A percentile compares a stretch with the other conserved stretches of the same genome.
Conservation (phyloP, 208 protist species). For the Crithidia fasciculata region DNA sequence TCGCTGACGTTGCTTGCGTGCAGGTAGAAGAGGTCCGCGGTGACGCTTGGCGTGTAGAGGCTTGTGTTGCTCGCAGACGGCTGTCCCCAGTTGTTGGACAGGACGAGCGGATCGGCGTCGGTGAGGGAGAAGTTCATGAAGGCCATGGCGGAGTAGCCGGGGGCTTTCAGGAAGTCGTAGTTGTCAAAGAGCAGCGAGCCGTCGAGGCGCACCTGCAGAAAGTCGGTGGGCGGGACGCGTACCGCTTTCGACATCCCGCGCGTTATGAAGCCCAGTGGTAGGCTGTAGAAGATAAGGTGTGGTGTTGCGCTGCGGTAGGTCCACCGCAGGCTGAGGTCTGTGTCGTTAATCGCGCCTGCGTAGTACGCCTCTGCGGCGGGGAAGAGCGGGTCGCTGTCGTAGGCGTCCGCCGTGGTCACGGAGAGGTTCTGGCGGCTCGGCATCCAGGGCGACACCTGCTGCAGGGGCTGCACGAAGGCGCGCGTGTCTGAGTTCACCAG, state of each 20-base stretch:
- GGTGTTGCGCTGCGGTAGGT: background rate
- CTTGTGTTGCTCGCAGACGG: background rate
- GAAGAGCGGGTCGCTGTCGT: background rate
- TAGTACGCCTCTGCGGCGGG: background rate
- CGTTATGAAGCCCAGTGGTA: background rate
- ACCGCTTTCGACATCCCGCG: background rate
- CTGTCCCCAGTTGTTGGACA: constrained; percentile 34
- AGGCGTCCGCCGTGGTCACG: background rate
- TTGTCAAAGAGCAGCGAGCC: background rate
- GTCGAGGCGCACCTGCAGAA: constrained; percentile 13
- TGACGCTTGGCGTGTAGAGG: background rate
- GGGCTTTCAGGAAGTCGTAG: background rate
- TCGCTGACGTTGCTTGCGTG: constrained; percentile 26
- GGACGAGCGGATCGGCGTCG: constrained; percentile 10
- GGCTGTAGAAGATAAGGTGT: constrained; percentile 1
- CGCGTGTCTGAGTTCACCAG: background rate
- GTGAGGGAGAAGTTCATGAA: constrained; percentile 14
- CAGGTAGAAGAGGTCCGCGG: constrained; percentile 11
- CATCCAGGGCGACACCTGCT: background rate
- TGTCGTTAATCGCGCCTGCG: background rate
- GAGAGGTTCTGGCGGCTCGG: background rate
- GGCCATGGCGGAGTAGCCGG: background rate
- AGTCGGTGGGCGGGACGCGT: background rate
- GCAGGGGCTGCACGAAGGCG: background rate
- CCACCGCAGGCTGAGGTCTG: background rate